These are phyloP conservation scores for Mimosa bimucronata DNA, from an alignment of 306 rosid genomes.

Conservation along the genomic window DNA sequence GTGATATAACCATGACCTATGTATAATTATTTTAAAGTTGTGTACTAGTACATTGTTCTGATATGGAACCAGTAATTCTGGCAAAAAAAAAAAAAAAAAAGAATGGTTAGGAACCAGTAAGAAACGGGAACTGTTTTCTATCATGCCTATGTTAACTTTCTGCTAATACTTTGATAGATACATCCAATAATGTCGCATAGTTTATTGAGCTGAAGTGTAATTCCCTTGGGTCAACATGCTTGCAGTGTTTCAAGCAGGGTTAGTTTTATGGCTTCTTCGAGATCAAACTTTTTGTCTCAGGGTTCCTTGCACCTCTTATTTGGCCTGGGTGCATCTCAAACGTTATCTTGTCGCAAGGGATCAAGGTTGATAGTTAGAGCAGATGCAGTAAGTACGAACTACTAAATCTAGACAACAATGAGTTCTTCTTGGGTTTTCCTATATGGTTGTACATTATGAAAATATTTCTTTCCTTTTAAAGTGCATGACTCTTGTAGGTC, in stretches of 20 bases:
- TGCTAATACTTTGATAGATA: neutral
- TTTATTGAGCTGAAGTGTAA: conserved; percentile 30
- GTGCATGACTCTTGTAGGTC: neutral
- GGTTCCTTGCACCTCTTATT: conserved; percentile 56
- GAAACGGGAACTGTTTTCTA: neutral
- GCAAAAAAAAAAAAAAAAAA: no score
- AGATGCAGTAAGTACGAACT: conserved; percentile 64
- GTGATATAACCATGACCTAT: neutral
- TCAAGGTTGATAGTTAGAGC: conserved; percentile 83
- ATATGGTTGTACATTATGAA: conserved; percentile 7
- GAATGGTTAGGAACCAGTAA: neutral
- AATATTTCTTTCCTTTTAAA: neutral
- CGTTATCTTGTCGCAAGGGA: conserved; percentile 59
- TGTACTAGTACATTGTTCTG: conserved; percentile 7
- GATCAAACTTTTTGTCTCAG: conserved; percentile 65
- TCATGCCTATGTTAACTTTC: neutral
- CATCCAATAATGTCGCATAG: neutral
- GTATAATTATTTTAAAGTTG: conserved; percentile 4
- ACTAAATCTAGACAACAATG: conserved; percentile 21
- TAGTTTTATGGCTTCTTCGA: conserved; percentile 54
- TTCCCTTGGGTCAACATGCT: conserved; percentile 32
- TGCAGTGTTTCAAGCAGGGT: conserved; percentile 64
- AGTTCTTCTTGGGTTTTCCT: conserved; percentile 11
- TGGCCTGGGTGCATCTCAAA: conserved; percentile 51
- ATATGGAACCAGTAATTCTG: neutral